Evolutionary conservation across 495 filamentous ascomycete species (phyloP), one percentile per base, ranked within the genome.

Genomic region (Bathelium albidoporum): DNA sequence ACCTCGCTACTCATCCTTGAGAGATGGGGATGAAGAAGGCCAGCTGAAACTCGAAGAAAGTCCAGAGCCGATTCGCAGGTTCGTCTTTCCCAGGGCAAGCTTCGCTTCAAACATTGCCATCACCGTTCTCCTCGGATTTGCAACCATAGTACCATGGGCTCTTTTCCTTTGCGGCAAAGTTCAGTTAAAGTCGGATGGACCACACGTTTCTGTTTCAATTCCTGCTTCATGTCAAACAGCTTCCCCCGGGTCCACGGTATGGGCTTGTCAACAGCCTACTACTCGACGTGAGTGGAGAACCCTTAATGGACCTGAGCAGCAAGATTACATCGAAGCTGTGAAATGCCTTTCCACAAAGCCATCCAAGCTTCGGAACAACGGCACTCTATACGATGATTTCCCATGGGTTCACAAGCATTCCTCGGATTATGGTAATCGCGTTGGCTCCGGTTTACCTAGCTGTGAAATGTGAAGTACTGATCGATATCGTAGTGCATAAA

Each of bases 231-330:
- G n/a, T n/a, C n/a, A n/a, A n/a, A n/a, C n/a, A n/a, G n/a, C n/a
- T n/a, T 49, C 43, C n/a, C 11, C 43, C n/a, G 3, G 9, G 43
- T 10, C 43, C 3, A 20, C 43, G 43, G n/a, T n/a, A n/a, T n/a
- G n/a, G n/a, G n/a, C n/a, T n/a, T 49, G 43, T 20, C 10, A 10
- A 18, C 9, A 49, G 3, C 9, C 43, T 3, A 49, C 43, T 20
- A 55, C 49, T 16, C 53, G 65, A 18, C 62, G 39, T 36, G 65
- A 67, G 61, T 67, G 65, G 65, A 62, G 65, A 31, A 67, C 55
- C 20, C 62, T 67, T 0, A 26, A 43, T 22, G 31, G 5, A 5
- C 16, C 24, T 10, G 41, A 64, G 31, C 58, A 67, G 32, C 58
- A 44, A n/a, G 1, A 20, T 22, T 67, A 67, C 49, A 55, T 67